phyloP scores from a whole-genome alignment of 257 asterid species.

The Nicotiana benthamiana region DNA sequence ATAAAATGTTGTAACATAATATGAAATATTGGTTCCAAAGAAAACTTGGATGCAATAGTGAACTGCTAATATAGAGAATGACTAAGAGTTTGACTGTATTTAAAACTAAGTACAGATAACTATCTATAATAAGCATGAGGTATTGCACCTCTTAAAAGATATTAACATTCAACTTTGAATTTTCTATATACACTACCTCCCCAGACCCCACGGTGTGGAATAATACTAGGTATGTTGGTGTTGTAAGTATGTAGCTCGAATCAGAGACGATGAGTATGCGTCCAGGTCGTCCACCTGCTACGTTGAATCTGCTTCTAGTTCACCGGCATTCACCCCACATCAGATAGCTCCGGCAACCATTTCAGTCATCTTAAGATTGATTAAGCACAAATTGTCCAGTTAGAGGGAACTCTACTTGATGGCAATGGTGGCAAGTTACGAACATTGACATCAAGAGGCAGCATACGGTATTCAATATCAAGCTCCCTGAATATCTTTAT shows the following conservation, averaged over 20 bases:
- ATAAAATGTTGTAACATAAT: too few species aligned
- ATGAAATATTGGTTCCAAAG: too few species aligned
- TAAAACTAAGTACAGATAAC: not conserved
- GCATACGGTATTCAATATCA: conserved; percentile 69
- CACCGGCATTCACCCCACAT: not conserved
- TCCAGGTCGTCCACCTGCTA: not conserved
- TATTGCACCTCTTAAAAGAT: not conserved
- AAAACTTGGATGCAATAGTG: too few species aligned
- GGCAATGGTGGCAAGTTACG: conserved; percentile 56
- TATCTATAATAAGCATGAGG: not conserved
- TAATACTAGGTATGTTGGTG: too few species aligned
- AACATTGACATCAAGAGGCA: conserved; percentile 59
- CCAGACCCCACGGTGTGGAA: too few species aligned
- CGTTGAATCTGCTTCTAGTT: not conserved
- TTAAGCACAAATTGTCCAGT: conserved; percentile 41
- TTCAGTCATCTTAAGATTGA: not conserved
- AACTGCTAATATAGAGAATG: too few species aligned
- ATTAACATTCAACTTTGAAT: too few species aligned
- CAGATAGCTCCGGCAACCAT: not conserved
- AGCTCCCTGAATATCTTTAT: conserved; percentile 61
- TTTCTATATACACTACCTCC: too few species aligned
- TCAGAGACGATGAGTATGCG: not conserved
- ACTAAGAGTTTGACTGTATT: too few species aligned
- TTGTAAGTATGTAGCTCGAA: too few species aligned
- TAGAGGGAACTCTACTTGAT: conserved; percentile 60